Conservation (phyloP, 495 filamentous ascomycete genomes). For the Lasiosphaeria hispida region DNA sequence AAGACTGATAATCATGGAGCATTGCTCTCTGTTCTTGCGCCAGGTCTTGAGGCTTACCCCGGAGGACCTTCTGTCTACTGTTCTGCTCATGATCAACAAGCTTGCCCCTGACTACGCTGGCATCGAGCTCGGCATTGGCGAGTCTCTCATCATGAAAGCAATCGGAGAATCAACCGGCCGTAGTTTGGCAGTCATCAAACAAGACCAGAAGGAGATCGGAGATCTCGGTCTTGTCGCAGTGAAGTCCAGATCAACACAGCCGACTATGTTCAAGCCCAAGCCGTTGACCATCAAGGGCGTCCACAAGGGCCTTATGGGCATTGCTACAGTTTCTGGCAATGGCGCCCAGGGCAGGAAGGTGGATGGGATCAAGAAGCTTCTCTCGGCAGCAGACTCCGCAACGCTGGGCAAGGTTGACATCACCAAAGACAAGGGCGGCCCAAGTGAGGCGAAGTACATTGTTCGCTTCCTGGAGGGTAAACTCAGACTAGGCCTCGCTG, state of each 20-base stretch:
- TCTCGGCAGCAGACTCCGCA: slow-evolving; percentile 77
- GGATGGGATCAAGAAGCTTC: slow-evolving; percentile 88
- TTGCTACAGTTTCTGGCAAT: slow-evolving; percentile 82
- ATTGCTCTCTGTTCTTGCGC: slow-evolving; percentile 86
- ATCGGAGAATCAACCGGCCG: slow-evolving; percentile 93
- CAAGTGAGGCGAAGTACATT: slow-evolving; percentile 92
- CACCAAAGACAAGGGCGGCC: slow-evolving; percentile 85
- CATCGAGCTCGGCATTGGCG: slow-evolving; percentile 93
- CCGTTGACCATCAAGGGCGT: slow-evolving; percentile 82
- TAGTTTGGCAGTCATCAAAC: slow-evolving; percentile 80
- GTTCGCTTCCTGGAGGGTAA: slow-evolving; percentile 94
- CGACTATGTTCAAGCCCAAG: slow-evolving; percentile 97
- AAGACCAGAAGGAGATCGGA: slow-evolving; percentile 92
- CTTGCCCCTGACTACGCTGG: slow-evolving; percentile 94
- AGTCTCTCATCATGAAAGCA: slow-evolving; percentile 97
- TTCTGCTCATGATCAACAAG: slow-evolving; percentile 96
- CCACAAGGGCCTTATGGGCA: slow-evolving; percentile 81
- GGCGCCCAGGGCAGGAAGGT: slow-evolving; percentile 89
- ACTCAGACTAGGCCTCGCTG: slow-evolving; percentile 83
- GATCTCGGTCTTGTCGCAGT: slow-evolving; percentile 93
- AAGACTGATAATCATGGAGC: slow-evolving; percentile 76
- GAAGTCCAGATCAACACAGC: slow-evolving; percentile 89
- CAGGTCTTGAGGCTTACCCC: slow-evolving; percentile 92
- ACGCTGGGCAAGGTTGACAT: slow-evolving; percentile 77
- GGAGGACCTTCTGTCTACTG: slow-evolving; percentile 78